A percentile compares a stretch with the other conserved stretches of the same genome.
Evolutionary conservation across 2,329 filamentous ascomycete genomes (phyloP).

Genomic region (Madurella mycetomatis): DNA sequence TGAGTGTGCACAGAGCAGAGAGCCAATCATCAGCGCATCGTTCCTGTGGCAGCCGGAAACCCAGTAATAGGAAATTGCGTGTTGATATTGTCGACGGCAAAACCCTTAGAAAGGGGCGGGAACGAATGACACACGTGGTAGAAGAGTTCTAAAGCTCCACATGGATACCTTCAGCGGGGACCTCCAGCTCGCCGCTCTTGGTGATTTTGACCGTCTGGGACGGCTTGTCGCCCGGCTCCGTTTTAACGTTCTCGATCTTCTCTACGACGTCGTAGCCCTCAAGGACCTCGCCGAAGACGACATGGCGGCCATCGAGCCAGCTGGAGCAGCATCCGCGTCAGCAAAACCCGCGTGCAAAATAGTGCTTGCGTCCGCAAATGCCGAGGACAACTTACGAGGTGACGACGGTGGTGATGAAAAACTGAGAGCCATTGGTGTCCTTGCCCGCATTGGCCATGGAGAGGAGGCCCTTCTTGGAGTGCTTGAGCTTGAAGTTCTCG

Average conservation of each 20-base stretch:
- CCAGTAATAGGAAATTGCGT: background rate
- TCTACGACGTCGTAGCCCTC: constrained; percentile 79
- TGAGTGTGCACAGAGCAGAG: constrained; percentile 28
- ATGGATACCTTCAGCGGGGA: constrained; percentile 89
- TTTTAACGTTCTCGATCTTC: constrained; percentile 70
- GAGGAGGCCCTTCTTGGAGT: constrained; percentile 76
- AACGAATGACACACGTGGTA: constrained; percentile 18
- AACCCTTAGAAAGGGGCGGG: constrained; percentile 3
- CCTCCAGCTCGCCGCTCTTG: constrained; percentile 79
- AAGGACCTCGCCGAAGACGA: constrained; percentile 84
- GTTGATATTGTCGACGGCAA: constrained; percentile 6
- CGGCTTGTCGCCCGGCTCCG: constrained; percentile 64
- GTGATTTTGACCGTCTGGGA: constrained; percentile 65
- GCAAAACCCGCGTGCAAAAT: background rate
- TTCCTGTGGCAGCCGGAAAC: background rate
- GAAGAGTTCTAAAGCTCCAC: constrained; percentile 65
- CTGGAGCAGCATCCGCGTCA: constrained; percentile 34
- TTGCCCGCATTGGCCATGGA: constrained; percentile 83
- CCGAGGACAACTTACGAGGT: constrained; percentile 56
- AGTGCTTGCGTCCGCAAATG: background rate
- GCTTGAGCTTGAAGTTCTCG: constrained; percentile 95
- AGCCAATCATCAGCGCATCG: constrained; percentile 32
- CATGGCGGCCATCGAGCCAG: constrained; percentile 80
- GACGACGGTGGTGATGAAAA: constrained; percentile 83
- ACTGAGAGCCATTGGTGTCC: constrained; percentile 85